Evolutionary conservation across 2,329 filamentous ascomycete genomes (phyloP).

Genomic region (Microcyclosporella mali): DNA sequence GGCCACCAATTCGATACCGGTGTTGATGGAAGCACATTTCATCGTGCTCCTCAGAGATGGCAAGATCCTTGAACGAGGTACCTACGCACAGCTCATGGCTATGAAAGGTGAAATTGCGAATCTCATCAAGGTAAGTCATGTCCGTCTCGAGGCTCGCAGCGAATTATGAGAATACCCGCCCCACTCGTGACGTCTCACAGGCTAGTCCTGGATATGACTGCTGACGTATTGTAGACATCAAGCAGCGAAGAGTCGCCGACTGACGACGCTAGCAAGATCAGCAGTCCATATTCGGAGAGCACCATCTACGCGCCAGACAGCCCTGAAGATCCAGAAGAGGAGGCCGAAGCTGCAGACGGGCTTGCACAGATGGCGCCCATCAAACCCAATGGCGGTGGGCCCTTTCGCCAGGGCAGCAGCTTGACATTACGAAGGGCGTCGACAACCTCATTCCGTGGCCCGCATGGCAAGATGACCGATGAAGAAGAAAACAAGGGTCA

Average conservation of each 20-base stretch:
- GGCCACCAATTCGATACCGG: constrained; percentile 90
- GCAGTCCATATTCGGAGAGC: constrained; percentile 18
- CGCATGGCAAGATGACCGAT: constrained; percentile 75
- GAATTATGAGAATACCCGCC: no score
- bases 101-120: constrained; percentile 89
- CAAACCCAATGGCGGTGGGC: constrained; percentile 37
- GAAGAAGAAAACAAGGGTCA: constrained; percentile 58
- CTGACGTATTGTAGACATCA: constrained; percentile 47
- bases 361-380: constrained; percentile 73
- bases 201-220: no score
- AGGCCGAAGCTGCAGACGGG: constrained; percentile 60
- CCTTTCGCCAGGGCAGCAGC: constrained; percentile 57
- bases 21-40: constrained; percentile 81
- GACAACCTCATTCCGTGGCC: constrained; percentile 80
- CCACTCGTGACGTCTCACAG: no score
- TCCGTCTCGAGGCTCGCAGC: no score
- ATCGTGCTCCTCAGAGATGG: constrained; percentile 81
- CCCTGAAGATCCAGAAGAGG: constrained; percentile 46
- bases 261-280: constrained; percentile 16
- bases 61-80: constrained; percentile 77
- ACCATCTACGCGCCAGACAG: constrained; percentile 46
- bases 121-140: constrained; percentile 52
- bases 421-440: constrained; percentile 83
- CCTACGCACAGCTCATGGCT: constrained; percentile 82
- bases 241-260: constrained; percentile 45